Evolutionary conservation across 192 early-diverging fungal genomes (phyloP), one percentile per base, ranked within the genome.

Genomic region (Obelidium mucronatum): DNA sequence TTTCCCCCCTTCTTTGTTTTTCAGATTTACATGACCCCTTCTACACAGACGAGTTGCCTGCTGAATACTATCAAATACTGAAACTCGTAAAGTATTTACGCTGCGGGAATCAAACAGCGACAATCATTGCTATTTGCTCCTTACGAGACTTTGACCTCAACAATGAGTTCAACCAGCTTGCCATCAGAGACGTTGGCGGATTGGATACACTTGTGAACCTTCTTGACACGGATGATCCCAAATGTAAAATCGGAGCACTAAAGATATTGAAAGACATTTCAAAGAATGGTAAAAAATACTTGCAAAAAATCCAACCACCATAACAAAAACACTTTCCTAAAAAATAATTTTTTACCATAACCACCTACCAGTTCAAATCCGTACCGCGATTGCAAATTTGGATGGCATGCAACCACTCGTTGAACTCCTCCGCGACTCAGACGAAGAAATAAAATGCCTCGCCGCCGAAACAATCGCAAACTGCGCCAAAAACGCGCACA

Each of bases 121-220:
- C 89, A 36, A 88, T 90, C 54, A 90, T 90, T 63, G 89, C 89
- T 56, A 88, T 90, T 31, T 90, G 89, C 76, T 87, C 85, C 4
- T 73, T 90, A 3, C 56, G 87, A 19, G 89, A 90, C 75, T 90
- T 90, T 73, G 89, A 90, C 74, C 72, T 90, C n/a, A 77, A 73
- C 33, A 88, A 90, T 64, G 87, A 90, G 66, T 85, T 83, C 56
- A 90, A 90, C 71, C 89, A 90, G 70, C 80, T 84, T 3, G 89
- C 89, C 2, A 90, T 90, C 61, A 77, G 89, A 22, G 88, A 90
- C 68, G 88, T 90, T 17, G 89, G 88, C 11, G 89, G 89, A 2
- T 79, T 90, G 15, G 88, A 90, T 51, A 89, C 85, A 3, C 75
- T 90, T 15, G 86, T 90, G 13, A 90, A 90, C 64, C 69, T 90